Evolutionary conservation across 345 rosid species (phyloP).

Genomic region (Dipteronia sinensis): DNA sequence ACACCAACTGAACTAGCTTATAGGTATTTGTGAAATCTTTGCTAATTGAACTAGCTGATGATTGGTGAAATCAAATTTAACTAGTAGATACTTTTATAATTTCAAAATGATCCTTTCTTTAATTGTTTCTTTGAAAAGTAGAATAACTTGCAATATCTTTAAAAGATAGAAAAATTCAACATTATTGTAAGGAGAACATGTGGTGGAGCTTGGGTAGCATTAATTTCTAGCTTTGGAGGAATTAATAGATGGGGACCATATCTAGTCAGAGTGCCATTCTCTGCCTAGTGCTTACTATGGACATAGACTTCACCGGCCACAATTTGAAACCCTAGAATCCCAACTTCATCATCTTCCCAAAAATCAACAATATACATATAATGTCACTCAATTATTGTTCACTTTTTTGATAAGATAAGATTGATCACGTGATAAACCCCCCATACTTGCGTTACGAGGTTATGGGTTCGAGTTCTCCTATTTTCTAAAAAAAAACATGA

Average conservation of each 20-base stretch:
- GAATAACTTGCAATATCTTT: background rate
- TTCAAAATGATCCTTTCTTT: too few species aligned
- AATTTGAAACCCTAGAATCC: background rate
- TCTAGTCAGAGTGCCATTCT: background rate
- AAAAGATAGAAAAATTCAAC: background rate
- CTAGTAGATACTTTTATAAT: too few species aligned
- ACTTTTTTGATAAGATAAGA: too few species aligned
- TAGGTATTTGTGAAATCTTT: too few species aligned
- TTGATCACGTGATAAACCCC: rapidly evolving
- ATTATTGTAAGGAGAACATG: conserved; percentile 22
- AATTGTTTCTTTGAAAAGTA: background rate
- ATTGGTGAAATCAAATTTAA: too few species aligned
- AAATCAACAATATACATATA: background rate
- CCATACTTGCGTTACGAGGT: rapidly evolving
- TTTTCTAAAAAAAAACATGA: too few species aligned
- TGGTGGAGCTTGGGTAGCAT: conserved; percentile 21
- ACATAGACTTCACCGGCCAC: background rate
- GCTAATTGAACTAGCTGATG: too few species aligned
- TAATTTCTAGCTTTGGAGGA: conserved; percentile 10
- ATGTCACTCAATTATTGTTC: conserved; percentile 7
- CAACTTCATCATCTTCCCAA: background rate
- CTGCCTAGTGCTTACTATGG: background rate
- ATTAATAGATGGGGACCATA: conserved; percentile 12
- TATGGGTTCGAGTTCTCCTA: too few species aligned
- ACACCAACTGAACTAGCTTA: too few species aligned